Evolutionary conservation across 2,329 filamentous ascomycete species (phyloP).

Genomic region (Colletotrichum musicola): DNA sequence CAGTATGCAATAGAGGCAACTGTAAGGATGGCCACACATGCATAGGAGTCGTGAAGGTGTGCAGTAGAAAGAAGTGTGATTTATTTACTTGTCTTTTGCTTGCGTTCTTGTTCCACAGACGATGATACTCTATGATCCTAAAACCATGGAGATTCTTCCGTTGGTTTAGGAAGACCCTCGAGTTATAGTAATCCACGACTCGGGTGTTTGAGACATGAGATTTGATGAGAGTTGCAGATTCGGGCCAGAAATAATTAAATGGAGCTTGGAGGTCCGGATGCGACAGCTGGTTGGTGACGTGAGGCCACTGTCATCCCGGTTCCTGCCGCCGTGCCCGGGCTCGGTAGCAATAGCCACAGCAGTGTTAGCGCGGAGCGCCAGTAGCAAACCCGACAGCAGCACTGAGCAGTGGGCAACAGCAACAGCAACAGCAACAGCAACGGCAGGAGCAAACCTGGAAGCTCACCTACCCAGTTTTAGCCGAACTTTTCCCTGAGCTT

Average conservation of each 20-base stretch:
- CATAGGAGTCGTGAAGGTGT: neutral
- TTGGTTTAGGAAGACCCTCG: too few relatives aligned
- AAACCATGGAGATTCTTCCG: too few relatives aligned
- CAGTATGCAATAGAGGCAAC: conserved; percentile 40
- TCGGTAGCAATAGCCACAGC: neutral
- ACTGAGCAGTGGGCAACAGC: too few relatives aligned
- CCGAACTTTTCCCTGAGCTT: conserved; percentile 60
- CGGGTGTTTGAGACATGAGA: too few relatives aligned
- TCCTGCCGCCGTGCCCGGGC: conserved; percentile 37
- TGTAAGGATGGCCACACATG: conserved; percentile 14
- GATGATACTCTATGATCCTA: too few relatives aligned
- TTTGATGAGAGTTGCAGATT: neutral
- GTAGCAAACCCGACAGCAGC: too few relatives aligned
- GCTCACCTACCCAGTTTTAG: conserved; percentile 46
- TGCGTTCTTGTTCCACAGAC: neutral
- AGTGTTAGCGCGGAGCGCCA: too few relatives aligned
- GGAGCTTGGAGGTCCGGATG: neutral
- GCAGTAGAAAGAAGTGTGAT: neutral
- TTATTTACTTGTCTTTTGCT: neutral
- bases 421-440: too few relatives aligned
- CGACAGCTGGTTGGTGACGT: conserved; percentile 29
- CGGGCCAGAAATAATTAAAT: neutral
- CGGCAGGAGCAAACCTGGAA: too few relatives aligned
- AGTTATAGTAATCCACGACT: too few relatives aligned
- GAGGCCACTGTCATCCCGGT: conserved; percentile 38